A percentile compares a stretch with the other conserved stretches of the same genome.
Conservation (phyloP, 345 rosid species). For the Moringa oleifera region DNA sequence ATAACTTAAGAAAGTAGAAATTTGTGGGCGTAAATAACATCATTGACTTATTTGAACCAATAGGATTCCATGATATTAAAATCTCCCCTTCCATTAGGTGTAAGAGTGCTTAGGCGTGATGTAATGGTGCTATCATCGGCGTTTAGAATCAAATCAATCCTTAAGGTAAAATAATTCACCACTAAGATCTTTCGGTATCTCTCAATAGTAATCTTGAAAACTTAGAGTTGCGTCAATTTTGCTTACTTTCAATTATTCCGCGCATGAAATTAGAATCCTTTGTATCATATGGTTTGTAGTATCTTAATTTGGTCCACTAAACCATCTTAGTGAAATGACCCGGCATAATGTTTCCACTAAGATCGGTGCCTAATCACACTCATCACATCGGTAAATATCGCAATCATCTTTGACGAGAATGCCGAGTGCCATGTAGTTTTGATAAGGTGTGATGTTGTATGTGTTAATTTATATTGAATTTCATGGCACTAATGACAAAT, state of each 20-base stretch:
- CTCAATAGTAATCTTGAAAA: not conserved
- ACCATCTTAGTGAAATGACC: slow-evolving; percentile 8
- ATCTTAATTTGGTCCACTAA: not conserved
- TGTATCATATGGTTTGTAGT: not conserved
- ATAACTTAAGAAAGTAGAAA: no score
- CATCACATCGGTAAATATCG: slow-evolving; percentile 26
- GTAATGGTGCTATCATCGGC: slow-evolving; percentile 20
- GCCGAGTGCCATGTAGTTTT: no score
- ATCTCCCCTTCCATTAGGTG: not conserved
- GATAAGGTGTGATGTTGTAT: no score
- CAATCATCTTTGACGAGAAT: no score
- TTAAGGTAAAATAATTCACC: not conserved
- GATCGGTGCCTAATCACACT: slow-evolving; percentile 18
- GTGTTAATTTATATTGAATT: no score
- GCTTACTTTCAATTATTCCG: not conserved
- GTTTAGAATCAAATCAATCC: not conserved
- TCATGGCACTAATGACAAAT: no score
- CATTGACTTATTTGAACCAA: no score
- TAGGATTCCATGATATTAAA: no score
- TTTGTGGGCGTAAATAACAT: no score
- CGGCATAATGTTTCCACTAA: slow-evolving; percentile 3
- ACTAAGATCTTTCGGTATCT: not conserved
- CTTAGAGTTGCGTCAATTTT: not conserved
- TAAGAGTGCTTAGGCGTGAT: slow-evolving; percentile 12
- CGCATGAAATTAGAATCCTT: no score